Percentiles rank a stretch among this genome's conserved stretches.
phyloP scores from a whole-genome alignment of 1,284 basidiomycete genomes.

The Boletus smithii region DNA sequence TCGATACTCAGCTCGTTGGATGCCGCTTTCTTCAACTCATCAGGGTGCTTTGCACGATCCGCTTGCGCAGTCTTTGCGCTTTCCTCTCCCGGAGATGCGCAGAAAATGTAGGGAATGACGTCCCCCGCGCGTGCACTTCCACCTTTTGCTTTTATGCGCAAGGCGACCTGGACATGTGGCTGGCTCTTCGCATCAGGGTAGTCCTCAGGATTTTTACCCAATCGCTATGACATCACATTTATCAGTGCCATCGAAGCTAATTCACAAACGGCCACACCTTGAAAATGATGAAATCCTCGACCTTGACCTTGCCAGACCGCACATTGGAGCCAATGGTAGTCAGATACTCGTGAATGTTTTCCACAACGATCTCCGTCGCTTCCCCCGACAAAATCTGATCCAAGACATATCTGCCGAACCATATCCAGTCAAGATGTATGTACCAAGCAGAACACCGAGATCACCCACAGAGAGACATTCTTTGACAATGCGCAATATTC shows the following conservation, averaged over 20 bases:
- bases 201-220: slow-evolving; percentile 93
- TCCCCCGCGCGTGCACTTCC: slow-evolving; percentile 81
- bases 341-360: slow-evolving; percentile 92
- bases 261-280: slow-evolving; percentile 53
- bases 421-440: background rate
- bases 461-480: slow-evolving; percentile 81
- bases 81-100: slow-evolving; percentile 74
- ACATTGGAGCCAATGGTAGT: slow-evolving; percentile 72
- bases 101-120: slow-evolving; percentile 97
- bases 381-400: slow-evolving; percentile 92
- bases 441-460: background rate
- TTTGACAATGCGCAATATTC: slow-evolving; percentile 95
- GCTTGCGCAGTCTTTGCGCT: slow-evolving; percentile 78
- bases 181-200: slow-evolving; percentile 95
- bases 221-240: slow-evolving; percentile 50
- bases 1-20: slow-evolving; percentile 69
- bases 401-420: slow-evolving; percentile 67
- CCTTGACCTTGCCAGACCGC: slow-evolving; percentile 68
- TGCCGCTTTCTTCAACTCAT: slow-evolving; percentile 78
- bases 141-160: slow-evolving; percentile 87
- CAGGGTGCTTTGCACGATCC: slow-evolving; percentile 89
- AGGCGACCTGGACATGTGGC: slow-evolving; percentile 95
- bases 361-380: slow-evolving; percentile 84
- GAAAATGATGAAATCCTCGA: slow-evolving; percentile 94
- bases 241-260: background rate